Evolutionary conservation across 371 early-diverging fungal species (phyloP), one percentile per base, ranked within the genome.

Genomic region (Apophysomyces elegans): DNA sequence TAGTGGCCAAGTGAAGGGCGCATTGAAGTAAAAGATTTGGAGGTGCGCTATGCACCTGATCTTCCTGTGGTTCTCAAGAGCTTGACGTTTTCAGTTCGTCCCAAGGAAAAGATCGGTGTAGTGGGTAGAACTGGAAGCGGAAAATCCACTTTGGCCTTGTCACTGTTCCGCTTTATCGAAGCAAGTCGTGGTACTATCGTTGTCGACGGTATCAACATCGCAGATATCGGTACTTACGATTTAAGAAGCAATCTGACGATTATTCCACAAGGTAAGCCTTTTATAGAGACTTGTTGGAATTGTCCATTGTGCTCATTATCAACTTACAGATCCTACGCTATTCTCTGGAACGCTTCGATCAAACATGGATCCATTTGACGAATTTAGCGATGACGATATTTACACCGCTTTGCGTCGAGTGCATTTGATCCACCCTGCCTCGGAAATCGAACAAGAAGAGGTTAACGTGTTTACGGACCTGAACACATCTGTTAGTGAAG

Each of bases 151-250:
- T 72, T 92, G 37, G 83, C 87, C 1, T 67, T 92, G 64, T 82
- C 92, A 3, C 72, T 94, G 62, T 89, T 93, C 70, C 79, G 92
- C 4, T 80, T 93, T 63, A 75, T 90, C 5, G 91, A 94, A 62
- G 81, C 86, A 7, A 74, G 70, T 14, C 68, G 72, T 32, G 95
- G 94, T 13, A 69, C 67, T 6, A 93, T 94, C 47, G 37, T 77
- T 6, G 84, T 93, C 21, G 94, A 93, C 63, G 89, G 86, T 7
- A 72, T 91, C n/a, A 82, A 94, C 64, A 90, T 93, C 62, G 68
- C 78, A 13, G 72, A 85, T 37, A 84, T 94, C 62, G 86, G 88
- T 36, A 69, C 89, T 64, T 79, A 81, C 54, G 88, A 90, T 61
- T 77, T 94, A 62, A 81, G 95, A 12, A 76, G 75, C 6, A 73